Conservation (phyloP, 495 filamentous ascomycete genomes). For the Penicillium crystallinum region DNA sequence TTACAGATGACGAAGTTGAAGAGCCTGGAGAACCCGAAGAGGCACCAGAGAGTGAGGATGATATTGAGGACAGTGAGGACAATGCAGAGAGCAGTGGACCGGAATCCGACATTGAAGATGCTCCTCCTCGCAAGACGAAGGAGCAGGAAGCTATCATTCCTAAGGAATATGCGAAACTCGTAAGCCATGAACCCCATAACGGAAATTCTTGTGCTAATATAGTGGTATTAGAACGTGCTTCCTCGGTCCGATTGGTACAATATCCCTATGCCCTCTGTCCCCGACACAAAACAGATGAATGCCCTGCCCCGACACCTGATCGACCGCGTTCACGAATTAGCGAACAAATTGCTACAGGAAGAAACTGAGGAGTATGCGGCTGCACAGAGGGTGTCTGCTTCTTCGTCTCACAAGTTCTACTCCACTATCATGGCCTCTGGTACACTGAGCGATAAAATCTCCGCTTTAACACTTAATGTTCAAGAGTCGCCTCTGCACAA, state of each 20-base stretch:
- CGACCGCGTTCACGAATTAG: conserved; percentile 69
- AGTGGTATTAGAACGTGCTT: conserved; percentile 53
- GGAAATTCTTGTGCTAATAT: conserved; percentile 17
- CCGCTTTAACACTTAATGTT: conserved; percentile 83
- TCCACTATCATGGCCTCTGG: conserved; percentile 94
- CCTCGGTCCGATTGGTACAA: conserved; percentile 86
- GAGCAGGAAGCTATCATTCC: conserved; percentile 11
- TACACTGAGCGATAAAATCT: conserved; percentile 94
- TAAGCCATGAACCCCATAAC: conserved; percentile 16
- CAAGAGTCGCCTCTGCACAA: conserved; percentile 96
- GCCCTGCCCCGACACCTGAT: conserved; percentile 54
- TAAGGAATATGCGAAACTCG: conserved; percentile 39
- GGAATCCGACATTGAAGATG: conserved; percentile 20
- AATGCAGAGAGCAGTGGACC: conserved; percentile 31
- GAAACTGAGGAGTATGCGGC: conserved; percentile 63
- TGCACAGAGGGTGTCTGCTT: conserved; percentile 47
- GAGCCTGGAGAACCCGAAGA: conserved; percentile 40
- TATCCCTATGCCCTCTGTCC: conserved; percentile 53
- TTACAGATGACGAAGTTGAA: conserved; percentile 42
- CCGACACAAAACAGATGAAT: conserved; percentile 42
- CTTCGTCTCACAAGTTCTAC: conserved; percentile 89
- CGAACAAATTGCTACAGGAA: conserved; percentile 64
- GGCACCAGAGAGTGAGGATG: conserved; percentile 25
- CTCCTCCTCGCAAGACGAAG: conserved; percentile 17
- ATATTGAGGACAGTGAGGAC: conserved; percentile 38